Conservation (phyloP, 306 rosid genomes). For the Lagenaria siceraria region DNA sequence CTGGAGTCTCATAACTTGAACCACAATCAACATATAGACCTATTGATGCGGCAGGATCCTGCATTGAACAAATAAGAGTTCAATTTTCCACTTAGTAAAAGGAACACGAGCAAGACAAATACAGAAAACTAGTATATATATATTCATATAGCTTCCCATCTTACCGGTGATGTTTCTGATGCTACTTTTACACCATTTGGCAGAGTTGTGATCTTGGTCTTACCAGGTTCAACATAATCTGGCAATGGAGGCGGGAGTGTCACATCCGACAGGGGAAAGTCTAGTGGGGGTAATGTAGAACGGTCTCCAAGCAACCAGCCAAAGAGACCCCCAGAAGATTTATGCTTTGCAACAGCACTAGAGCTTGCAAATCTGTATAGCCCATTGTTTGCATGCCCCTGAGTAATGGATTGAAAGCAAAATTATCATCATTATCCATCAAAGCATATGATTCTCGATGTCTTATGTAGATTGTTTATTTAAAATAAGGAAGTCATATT, state of each 20-base stretch:
- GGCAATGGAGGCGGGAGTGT: slow-evolving; percentile 63
- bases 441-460: not conserved
- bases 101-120: not conserved
- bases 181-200: slow-evolving; percentile 77
- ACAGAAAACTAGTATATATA: not conserved
- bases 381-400: slow-evolving; percentile 40
- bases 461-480: not conserved
- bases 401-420: slow-evolving; percentile 10
- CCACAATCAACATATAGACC: slow-evolving; percentile 76
- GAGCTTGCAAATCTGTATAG: slow-evolving; percentile 61
- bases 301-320: slow-evolving; percentile 65
- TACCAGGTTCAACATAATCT: slow-evolving; percentile 51
- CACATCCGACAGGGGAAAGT: slow-evolving; percentile 58
- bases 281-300: slow-evolving; percentile 49
- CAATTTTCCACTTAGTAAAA: not conserved
- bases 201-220: slow-evolving; percentile 58
- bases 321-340: slow-evolving; percentile 61
- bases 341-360: slow-evolving; percentile 32
- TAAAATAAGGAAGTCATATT: not conserved
- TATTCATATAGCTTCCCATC: not conserved
- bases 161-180: slow-evolving; percentile 59
- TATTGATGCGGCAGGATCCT: slow-evolving; percentile 74
- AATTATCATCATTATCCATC: slow-evolving; percentile 1
- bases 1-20: slow-evolving; percentile 67
- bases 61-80: slow-evolving; percentile 15